phyloP scores from a whole-genome alignment of 805 yeast genomes.

The Danielia oregonensis region DNA sequence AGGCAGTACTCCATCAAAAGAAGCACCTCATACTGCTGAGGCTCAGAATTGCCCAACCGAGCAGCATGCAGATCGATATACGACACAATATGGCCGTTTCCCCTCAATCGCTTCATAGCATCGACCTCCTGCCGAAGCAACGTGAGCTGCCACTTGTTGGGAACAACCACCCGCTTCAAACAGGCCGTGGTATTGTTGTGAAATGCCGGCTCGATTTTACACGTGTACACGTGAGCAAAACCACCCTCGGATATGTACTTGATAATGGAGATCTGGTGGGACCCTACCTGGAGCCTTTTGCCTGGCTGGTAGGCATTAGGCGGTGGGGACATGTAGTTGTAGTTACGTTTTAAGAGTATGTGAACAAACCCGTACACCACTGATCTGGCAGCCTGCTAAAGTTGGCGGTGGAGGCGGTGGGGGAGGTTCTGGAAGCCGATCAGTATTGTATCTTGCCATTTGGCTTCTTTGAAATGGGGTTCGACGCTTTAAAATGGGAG shows the following conservation, averaged over 20 bases:
- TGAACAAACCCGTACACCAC: slow-evolving; percentile 1
- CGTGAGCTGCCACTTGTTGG: slow-evolving; percentile 80
- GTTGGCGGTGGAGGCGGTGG: too few species aligned
- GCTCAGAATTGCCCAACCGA: slow-evolving; percentile 36
- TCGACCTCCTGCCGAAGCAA: slow-evolving; percentile 92
- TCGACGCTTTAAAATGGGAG: too few species aligned
- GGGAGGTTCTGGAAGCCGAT: too few species aligned
- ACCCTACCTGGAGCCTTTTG: slow-evolving; percentile 75
- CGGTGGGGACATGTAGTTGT: slow-evolving; percentile 33
- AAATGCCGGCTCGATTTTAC: slow-evolving; percentile 60
- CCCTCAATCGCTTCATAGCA: slow-evolving; percentile 87
- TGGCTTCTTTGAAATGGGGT: too few species aligned
- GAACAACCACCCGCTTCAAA: slow-evolving; percentile 91
- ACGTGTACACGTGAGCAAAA: slow-evolving; percentile 91
- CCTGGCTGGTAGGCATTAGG: slow-evolving; percentile 70
- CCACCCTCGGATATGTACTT: slow-evolving; percentile 87
- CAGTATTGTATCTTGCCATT: too few species aligned
- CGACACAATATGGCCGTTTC: slow-evolving; percentile 75
- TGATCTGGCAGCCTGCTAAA: too few species aligned
- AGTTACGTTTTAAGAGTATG: too few species aligned
- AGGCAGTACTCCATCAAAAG: slow-evolving; percentile 78
- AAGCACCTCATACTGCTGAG: slow-evolving; percentile 70
- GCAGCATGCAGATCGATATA: slow-evolving; percentile 96
- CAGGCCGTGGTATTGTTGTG: slow-evolving; percentile 63
- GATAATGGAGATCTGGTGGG: slow-evolving; percentile 66